These are phyloP conservation scores for Lactifluus volemus DNA, from an alignment of 768 basidiomycete species.

Conservation along the genomic window DNA sequence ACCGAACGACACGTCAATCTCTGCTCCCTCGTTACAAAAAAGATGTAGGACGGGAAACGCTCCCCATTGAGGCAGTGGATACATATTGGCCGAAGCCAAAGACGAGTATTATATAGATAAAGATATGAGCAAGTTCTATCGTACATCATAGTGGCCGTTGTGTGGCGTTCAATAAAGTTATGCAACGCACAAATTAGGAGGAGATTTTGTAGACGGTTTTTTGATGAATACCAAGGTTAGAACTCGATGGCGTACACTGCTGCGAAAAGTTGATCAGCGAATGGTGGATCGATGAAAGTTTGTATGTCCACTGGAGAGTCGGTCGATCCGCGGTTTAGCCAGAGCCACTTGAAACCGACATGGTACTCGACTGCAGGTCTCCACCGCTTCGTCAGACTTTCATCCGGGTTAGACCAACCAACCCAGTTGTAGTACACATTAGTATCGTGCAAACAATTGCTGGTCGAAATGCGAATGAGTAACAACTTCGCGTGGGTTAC, in stretches of 20 bases:
- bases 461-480: slow-evolving; percentile 4
- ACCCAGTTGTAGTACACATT: slow-evolving; percentile 37
- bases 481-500: neutral
- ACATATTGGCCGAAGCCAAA: slow-evolving; percentile 69
- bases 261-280: slow-evolving; percentile 33
- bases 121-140: neutral
- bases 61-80: slow-evolving; percentile 91
- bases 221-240: too few species aligned
- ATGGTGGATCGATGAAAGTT: slow-evolving; percentile 29
- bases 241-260: neutral
- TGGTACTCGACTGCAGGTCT: slow-evolving; percentile 38
- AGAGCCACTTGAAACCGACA: slow-evolving; percentile 42
- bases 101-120: slow-evolving; percentile 5
- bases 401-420: slow-evolving; percentile 37
- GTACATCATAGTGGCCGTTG: neutral
- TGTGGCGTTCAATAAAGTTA: neutral
- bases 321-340: slow-evolving; percentile 31
- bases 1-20: slow-evolving; percentile 64
- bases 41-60: slow-evolving; percentile 32
- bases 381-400: slow-evolving; percentile 35
- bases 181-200: neutral
- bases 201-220: neutral
- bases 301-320: slow-evolving; percentile 27
- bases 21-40: slow-evolving; percentile 24
- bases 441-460: slow-evolving; percentile 38